Conservation (phyloP, 225 moss, liverwort and hornwort species). For the Polytrichum commune region DNA sequence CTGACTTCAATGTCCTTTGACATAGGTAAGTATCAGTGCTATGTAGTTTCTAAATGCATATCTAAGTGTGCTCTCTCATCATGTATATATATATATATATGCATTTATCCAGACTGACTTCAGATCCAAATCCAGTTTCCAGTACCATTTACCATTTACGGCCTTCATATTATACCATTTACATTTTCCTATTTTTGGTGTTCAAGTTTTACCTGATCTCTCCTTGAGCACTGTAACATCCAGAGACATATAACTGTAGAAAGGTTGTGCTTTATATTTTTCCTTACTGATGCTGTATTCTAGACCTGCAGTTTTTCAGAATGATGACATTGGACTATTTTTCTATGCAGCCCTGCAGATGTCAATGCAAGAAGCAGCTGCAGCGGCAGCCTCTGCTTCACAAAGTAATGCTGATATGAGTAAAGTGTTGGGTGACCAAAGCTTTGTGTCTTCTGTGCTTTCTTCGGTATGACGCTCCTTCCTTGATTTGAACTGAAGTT, state of each 20-base stretch:
- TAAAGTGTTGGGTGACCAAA: constrained; percentile 88
- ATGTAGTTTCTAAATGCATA: no score
- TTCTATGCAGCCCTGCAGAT: constrained; percentile 82
- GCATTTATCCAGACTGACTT: no score
- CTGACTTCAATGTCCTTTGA: no score
- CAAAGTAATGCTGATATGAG: constrained; percentile 77
- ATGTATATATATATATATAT: background rate
- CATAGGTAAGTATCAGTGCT: no score
- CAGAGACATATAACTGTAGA: no score
- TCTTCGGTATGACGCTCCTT: constrained; percentile 60
- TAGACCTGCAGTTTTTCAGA: background rate
- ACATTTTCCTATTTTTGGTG: background rate
- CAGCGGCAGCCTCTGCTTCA: constrained; percentile 48
- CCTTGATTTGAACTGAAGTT: background rate
- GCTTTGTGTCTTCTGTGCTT: constrained; percentile 87
- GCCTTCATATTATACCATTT: no score
- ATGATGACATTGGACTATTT: background rate
- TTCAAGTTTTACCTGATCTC: background rate
- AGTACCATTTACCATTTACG: no score
- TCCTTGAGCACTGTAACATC: no score
- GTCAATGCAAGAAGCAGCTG: constrained; percentile 93
- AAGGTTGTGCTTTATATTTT: background rate
- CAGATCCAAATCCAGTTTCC: no score
- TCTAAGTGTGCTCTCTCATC: background rate
- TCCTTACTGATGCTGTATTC: background rate